phyloP scores from a whole-genome alignment of 352 stramenopile genomes.

The Pythium chondricola region DNA sequence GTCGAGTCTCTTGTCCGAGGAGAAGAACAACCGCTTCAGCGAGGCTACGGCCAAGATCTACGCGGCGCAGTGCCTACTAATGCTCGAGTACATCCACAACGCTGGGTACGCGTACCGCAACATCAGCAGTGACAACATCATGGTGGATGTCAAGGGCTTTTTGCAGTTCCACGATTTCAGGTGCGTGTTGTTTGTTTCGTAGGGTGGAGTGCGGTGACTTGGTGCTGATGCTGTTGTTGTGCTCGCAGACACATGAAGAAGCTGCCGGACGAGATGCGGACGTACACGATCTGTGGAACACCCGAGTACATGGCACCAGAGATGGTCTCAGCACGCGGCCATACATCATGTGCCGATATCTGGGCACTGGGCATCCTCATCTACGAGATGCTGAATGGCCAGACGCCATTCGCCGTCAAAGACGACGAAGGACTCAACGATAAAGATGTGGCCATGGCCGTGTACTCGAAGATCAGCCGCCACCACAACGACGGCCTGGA shows the following conservation, averaged over 20 bases:
- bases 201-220: not conserved
- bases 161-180: slow-evolving; percentile 83
- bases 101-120: slow-evolving; percentile 77
- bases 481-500: slow-evolving; percentile 48
- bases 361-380: slow-evolving; percentile 84
- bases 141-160: slow-evolving; percentile 75
- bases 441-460: slow-evolving; percentile 77
- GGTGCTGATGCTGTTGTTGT: not conserved
- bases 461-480: slow-evolving; percentile 84
- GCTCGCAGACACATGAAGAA: slow-evolving; percentile 67
- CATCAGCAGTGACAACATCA: slow-evolving; percentile 81
- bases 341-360: slow-evolving; percentile 74
- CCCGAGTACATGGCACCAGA: slow-evolving; percentile 88
- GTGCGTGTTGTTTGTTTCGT: slow-evolving; percentile 17
- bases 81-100: slow-evolving; percentile 82
- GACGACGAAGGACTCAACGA: slow-evolving; percentile 58
- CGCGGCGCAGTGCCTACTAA: slow-evolving; percentile 65
- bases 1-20: slow-evolving; percentile 48
- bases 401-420: slow-evolving; percentile 79
- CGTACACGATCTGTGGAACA: slow-evolving; percentile 86
- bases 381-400: slow-evolving; percentile 82
- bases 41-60: slow-evolving; percentile 53
- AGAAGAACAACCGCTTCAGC: slow-evolving; percentile 46
- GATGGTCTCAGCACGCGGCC: slow-evolving; percentile 78
- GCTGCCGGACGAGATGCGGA: slow-evolving; percentile 69